Evolutionary conservation across 2,329 filamentous ascomycete species (phyloP).

Genomic region (Botrytis byssoidea): DNA sequence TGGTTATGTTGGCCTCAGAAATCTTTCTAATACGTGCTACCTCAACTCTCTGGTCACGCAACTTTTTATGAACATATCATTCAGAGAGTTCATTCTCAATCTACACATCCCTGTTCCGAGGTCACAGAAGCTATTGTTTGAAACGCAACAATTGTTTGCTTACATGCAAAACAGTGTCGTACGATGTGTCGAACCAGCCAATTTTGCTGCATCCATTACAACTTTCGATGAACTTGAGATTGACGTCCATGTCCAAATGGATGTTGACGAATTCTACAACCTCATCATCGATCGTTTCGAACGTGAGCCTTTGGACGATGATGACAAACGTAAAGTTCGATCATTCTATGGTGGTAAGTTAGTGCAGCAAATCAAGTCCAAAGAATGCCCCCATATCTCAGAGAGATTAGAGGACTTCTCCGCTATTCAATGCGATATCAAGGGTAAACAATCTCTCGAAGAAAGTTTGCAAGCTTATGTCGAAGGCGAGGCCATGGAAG

Average conservation of each 20-base stretch:
- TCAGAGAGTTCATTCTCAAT: constrained; percentile 78
- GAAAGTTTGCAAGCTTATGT: constrained; percentile 95
- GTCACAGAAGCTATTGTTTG: constrained; percentile 66
- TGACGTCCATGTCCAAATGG: constrained; percentile 90
- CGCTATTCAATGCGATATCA: constrained; percentile 93
- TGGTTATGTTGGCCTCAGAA: constrained; percentile 85
- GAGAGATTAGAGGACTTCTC: constrained; percentile 88
- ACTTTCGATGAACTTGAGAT: constrained; percentile 81
- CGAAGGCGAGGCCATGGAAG: constrained; percentile 93
- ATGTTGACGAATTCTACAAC: constrained; percentile 97
- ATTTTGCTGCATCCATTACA: constrained; percentile 72
- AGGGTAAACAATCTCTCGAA: constrained; percentile 78
- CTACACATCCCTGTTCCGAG: constrained; percentile 54
- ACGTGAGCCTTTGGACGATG: constrained; percentile 65
- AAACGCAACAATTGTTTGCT: constrained; percentile 80
- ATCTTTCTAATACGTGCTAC: constrained; percentile 95
- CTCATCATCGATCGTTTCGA: constrained; percentile 91
- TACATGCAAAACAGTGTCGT: constrained; percentile 80
- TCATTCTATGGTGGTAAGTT: constrained; percentile 89
- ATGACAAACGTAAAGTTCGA: constrained; percentile 71
- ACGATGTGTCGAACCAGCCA: constrained; percentile 69
- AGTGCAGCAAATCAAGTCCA: constrained; percentile 92
- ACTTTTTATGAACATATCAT: constrained; percentile 90
- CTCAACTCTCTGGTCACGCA: constrained; percentile 93
- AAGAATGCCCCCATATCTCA: constrained; percentile 91